Conservation (phyloP, 2,329 filamentous ascomycete species). For the Fusarium odoratissimum region DNA sequence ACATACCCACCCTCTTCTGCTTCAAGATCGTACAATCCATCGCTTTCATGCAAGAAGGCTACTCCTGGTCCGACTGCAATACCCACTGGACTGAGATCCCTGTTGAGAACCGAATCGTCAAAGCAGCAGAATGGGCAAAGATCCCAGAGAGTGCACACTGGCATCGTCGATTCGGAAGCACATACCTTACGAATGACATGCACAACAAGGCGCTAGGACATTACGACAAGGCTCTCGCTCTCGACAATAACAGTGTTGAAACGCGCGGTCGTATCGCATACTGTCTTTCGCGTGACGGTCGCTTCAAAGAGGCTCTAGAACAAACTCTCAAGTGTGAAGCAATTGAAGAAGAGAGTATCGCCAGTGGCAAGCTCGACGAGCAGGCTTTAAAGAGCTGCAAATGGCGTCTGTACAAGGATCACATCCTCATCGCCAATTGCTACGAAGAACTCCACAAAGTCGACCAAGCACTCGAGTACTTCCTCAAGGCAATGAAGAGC, state of each 20-base stretch:
- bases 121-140: constrained; percentile 52
- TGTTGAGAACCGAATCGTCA: constrained; percentile 50
- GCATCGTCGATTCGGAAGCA: constrained; percentile 55
- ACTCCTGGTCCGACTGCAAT: constrained; percentile 52
- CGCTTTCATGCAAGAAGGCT: constrained; percentile 53
- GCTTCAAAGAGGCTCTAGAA: constrained; percentile 51
- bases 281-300: constrained; percentile 52
- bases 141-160: constrained; percentile 52
- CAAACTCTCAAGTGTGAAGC: constrained; percentile 52
- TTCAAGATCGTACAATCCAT: constrained; percentile 58
- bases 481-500: constrained; percentile 51
- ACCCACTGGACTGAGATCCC: constrained; percentile 52
- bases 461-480: constrained; percentile 52
- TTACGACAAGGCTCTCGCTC: constrained; percentile 52
- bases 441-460: constrained; percentile 49
- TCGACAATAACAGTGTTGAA: constrained; percentile 54
- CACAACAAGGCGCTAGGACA: constrained; percentile 51
- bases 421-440: constrained; percentile 53
- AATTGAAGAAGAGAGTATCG: constrained; percentile 49
- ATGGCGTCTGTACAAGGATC: constrained; percentile 57
- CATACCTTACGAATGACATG: constrained; percentile 52
- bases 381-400: constrained; percentile 45
- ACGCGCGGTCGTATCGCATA: constrained; percentile 56
- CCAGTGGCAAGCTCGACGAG: constrained; percentile 40
- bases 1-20: constrained; percentile 55